Percentiles rank a stretch among this genome's conserved stretches.
These are phyloP conservation scores for Musa schizocarpa DNA, from an alignment of 176 grass and related monocot genomes.

Conservation along the genomic window DNA sequence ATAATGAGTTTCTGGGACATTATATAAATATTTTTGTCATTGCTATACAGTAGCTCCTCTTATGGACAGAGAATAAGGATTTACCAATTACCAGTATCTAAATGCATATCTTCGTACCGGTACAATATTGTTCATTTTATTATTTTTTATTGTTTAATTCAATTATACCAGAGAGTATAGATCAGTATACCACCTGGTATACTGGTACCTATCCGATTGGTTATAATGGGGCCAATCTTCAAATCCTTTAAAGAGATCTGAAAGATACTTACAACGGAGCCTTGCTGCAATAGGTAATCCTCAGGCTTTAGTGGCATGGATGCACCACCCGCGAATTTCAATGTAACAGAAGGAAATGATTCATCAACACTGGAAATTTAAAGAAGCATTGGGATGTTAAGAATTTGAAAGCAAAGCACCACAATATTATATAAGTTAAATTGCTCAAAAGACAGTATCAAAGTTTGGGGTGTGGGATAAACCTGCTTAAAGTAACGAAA, in stretches of 20 bases:
- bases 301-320: conserved; percentile 77
- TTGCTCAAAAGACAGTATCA: conserved; percentile 5
- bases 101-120: no score
- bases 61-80: not conserved
- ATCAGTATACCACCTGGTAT: no score
- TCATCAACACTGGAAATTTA: conserved; percentile 56
- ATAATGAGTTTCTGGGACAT: not conserved
- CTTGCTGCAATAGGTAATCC: conserved; percentile 87
- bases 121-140: no score
- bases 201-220: no score
- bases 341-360: conserved; percentile 68
- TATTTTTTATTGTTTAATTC: no score
- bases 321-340: conserved; percentile 76
- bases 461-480: not conserved
- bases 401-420: not conserved
- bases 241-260: no score
- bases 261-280: conserved; percentile 38
- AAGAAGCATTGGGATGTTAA: conserved; percentile 16
- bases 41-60: not conserved
- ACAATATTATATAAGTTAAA: not conserved
- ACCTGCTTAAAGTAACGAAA: conserved; percentile 82
- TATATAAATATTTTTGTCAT: not conserved
- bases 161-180: no score
- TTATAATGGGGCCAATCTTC: no score
- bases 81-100: no score